A percentile compares a stretch with the other conserved stretches of the same genome.
Evolutionary conservation across 148 eudicot genomes (phyloP).

Genomic region (Pharnaceum exiguum): DNA sequence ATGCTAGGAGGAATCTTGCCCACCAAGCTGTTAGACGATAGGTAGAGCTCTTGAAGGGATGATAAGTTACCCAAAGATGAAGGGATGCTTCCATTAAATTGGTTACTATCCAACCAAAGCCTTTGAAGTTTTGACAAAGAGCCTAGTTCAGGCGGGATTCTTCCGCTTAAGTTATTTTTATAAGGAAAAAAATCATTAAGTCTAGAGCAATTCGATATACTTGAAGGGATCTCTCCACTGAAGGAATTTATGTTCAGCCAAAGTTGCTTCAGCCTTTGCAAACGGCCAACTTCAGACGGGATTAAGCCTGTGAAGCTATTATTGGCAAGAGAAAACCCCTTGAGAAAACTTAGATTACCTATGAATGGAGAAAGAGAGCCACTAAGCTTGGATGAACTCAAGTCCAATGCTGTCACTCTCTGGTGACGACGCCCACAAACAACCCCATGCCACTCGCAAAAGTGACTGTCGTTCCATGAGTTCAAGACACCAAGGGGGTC

Average conservation of each 20-base stretch:
- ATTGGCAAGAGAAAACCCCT: not conserved
- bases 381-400: conserved; percentile 2
- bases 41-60: not conserved
- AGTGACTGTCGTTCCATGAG: conserved; percentile 21
- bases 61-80: conserved; percentile 20
- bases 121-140: conserved; percentile 10
- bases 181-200: not conserved
- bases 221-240: conserved; percentile 14
- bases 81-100: conserved; percentile 13
- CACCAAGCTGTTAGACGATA: not conserved
- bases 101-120: not conserved
- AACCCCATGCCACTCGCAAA: conserved; percentile 19
- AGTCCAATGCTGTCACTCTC: conserved; percentile 2
- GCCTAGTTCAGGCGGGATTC: conserved; percentile 20
- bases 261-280: conserved; percentile 3
- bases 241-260: conserved; percentile 8
- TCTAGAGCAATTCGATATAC: conserved; percentile 8
- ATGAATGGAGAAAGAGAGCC: conserved; percentile 18
- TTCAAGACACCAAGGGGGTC: conserved; percentile 15
- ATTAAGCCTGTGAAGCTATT: conserved; percentile 16
- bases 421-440: conserved; percentile 8
- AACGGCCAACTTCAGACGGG: conserved; percentile 19
- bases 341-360: conserved; percentile 18
- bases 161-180: conserved; percentile 17
- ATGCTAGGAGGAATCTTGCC: conserved; percentile 19